Base-by-base conservation (phyloP, 192 early-diverging fungal genomes). In the Bifiguratus adelaidae region DNA sequence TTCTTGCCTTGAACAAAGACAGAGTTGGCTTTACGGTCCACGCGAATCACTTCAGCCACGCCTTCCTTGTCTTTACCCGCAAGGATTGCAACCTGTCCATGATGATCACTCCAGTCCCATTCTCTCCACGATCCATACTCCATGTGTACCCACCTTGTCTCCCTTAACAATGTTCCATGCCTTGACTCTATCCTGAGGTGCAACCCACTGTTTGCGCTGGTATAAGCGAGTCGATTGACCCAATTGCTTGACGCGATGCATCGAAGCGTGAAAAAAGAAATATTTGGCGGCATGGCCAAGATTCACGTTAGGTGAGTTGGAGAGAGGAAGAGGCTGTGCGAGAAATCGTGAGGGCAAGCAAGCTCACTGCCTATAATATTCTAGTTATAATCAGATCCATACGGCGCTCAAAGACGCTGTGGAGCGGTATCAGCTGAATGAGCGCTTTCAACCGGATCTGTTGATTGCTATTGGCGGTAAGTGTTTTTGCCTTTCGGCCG, bases 381-480 rank as follows among this genome's bases (percentile, higher is more conserved):
- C 21, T 41, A 62, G 60, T 32, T 80, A 80, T 46, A 80, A 80
- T 59, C 71, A 80, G 49, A 71, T 80, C 44, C 77, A 80, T 41
- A 54, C 69, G 51, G 60, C 63, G 5, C 69, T 80, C 27, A 60
- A 77, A 53, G 56, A 73, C 41, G 70, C 82, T 1, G 80, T 84
- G 15, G 64, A 70, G 32, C 50, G 44, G 8, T 75, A 68, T 59
- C 55, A 57, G 12, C 56, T 84, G 25, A 79, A 75, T 54, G 73
- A 77, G 7, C 61, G 66, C 30, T 87, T 77, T 53, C 63, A 73
- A 35, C 84, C 84, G 13, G 82, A 85, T 50, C 67, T 82, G 30
- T 74, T 82, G 55, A 78, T 87, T 44, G 81, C 82, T 41, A 87
- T 87, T 48, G 84, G 80, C 25, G 81, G n/a, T n/a, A n/a, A n/a